Evolutionary conservation across 169 alveolate species (phyloP), one percentile per base, ranked within the genome.

Genomic region (Eimeria tenella): DNA sequence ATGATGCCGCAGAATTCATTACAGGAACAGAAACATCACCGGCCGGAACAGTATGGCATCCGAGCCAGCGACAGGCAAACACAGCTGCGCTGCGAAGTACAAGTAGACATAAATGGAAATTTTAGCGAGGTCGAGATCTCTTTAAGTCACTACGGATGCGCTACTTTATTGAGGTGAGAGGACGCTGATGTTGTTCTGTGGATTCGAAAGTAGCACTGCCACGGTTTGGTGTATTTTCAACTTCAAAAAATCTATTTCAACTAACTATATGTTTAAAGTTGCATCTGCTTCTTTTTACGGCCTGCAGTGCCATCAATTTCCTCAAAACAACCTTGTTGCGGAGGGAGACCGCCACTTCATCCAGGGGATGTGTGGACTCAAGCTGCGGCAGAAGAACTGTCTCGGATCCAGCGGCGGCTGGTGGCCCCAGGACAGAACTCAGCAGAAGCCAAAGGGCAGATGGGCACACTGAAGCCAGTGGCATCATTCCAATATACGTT

Each of bases 91-190:
- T n/a, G 79, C 81, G 91, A 31, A 62, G 79, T 84, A 62, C 81
- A 84, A 9, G 13, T 84, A 2, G 17, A 31, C 79, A 49, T 84
- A 49, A 60, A 63, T 17, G 91, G 91, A 15, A 84, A 84, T 19
- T 84, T 75, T n/a, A 42, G 42, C 81, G 63, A 62, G 53, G 63
- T 84, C 42, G 62, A 49, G 53, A 77, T 71, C 4, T 62, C 65
- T 17, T 25, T 84, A 19, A 84, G 91, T 62, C 91, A 77, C 50
- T 21, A 25, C 11, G 52, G 70, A 19, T 84, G 91, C 91, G 65
- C 91, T 60, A 77, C 65, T 71, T 6, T 84, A n/a, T 25, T 84
- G 23, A 84, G 91, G 91, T 84, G 79, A 63, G 91, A 53, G 55
- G 55, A 25, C 42, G 6, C 7, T 49, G 49, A 6, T 4, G 17